Evolutionary conservation across 495 filamentous ascomycete genomes (phyloP).

Genomic region (Neurospora sp.): DNA sequence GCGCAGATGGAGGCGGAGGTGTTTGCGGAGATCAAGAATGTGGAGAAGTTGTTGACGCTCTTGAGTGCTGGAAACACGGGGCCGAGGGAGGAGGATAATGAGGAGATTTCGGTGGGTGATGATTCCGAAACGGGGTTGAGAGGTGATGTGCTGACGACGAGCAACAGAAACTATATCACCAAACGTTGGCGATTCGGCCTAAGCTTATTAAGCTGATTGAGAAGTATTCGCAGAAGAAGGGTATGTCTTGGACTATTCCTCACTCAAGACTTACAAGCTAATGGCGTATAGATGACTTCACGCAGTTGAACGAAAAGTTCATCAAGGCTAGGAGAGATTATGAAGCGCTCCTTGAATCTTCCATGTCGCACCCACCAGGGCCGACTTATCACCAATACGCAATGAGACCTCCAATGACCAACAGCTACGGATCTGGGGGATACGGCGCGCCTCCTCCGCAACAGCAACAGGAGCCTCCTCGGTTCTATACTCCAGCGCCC

Average conservation of each 20-base stretch:
- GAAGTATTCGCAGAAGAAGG: constrained; percentile 99
- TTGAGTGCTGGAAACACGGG: constrained; percentile 91
- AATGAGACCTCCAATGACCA: constrained; percentile 50
- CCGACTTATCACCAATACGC: constrained; percentile 56
- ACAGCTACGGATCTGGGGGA: constrained; percentile 49
- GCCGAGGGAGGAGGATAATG: constrained; percentile 76
- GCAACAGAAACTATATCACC: constrained; percentile 71
- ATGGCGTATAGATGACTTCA: constrained; percentile 75
- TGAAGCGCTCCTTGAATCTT: constrained; percentile 87
- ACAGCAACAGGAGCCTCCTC: constrained; percentile 52
- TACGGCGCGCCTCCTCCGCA: constrained; percentile 35
- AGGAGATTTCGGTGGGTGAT: constrained; percentile 70
- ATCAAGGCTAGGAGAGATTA: constrained; percentile 97
- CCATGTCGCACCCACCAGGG: constrained; percentile 82
- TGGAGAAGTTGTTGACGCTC: constrained; percentile 89
- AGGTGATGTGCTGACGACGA: neutral
- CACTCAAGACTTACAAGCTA: neutral
- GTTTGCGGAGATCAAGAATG: constrained; percentile 97
- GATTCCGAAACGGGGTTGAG: neutral
- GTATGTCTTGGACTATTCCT: constrained; percentile 32
- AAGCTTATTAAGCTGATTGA: constrained; percentile 98
- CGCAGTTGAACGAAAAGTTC: constrained; percentile 96
- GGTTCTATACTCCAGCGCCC: constrained; percentile 57
- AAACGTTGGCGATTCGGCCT: constrained; percentile 84
- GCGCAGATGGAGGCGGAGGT: constrained; percentile 97